phyloP scores from a whole-genome alignment of 2,329 filamentous ascomycete species.

The Scedosporium dehoogii region DNA sequence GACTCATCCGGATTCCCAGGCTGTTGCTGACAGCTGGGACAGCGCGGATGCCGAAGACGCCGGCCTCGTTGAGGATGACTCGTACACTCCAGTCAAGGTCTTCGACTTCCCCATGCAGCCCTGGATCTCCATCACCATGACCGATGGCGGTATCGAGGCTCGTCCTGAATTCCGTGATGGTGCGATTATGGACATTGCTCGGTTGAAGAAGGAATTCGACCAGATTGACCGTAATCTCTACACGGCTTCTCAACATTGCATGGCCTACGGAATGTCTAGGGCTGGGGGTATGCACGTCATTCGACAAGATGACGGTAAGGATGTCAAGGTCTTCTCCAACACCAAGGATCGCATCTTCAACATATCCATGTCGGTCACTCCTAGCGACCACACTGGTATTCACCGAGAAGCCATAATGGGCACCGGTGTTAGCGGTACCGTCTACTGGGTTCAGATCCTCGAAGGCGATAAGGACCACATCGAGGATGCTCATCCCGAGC shows the following conservation, averaged over 20 bases:
- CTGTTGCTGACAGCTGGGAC: slow-evolving; percentile 80
- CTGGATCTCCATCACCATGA: slow-evolving; percentile 80
- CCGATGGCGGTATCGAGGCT: slow-evolving; percentile 42
- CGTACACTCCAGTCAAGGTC: slow-evolving; percentile 60
- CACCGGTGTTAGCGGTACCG: slow-evolving; percentile 86
- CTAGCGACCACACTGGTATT: slow-evolving; percentile 41
- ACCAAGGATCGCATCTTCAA: slow-evolving; percentile 94
- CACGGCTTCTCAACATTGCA: slow-evolving; percentile 80
- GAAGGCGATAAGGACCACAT: slow-evolving; percentile 71
- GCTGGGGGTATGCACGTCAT: slow-evolving; percentile 89
- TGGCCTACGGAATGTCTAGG: slow-evolving; percentile 89
- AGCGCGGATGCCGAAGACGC: slow-evolving; percentile 67
- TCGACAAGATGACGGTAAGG: slow-evolving; percentile 83
- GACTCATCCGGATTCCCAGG: slow-evolving; percentile 3
- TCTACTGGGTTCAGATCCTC: slow-evolving; percentile 87
- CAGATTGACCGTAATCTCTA: slow-evolving; percentile 92
- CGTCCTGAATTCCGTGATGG: slow-evolving; percentile 64
- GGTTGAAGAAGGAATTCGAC: slow-evolving; percentile 95
- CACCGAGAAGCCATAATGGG: slow-evolving; percentile 78
- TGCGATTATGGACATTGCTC: slow-evolving; percentile 81
- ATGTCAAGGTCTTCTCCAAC: slow-evolving; percentile 84
- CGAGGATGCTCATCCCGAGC: slow-evolving; percentile 68
- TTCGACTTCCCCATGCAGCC: slow-evolving; percentile 96
- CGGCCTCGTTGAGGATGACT: slow-evolving; percentile 55
- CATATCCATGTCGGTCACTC: slow-evolving; percentile 68